A percentile compares a stretch with the other conserved stretches of the same genome.
Evolutionary conservation across 305 asterid genomes (phyloP).

Genomic region (Withania somnifera): DNA sequence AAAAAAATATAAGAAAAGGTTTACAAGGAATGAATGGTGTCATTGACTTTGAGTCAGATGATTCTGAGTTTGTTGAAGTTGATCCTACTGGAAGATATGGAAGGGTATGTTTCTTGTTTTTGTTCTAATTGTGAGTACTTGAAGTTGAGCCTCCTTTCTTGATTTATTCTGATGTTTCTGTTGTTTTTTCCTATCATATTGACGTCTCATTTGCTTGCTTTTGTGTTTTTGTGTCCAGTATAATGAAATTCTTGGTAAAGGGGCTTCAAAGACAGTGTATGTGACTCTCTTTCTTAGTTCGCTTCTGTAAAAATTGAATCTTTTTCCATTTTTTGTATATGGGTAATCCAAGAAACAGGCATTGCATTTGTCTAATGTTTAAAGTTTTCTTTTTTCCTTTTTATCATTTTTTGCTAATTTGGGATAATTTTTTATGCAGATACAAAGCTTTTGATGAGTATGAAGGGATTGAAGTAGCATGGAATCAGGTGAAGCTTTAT

Average conservation of each 20-base stretch:
- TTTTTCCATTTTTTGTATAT: not conserved
- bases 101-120: slow-evolving; percentile 41
- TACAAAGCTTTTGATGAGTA: slow-evolving; percentile 92
- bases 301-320: slow-evolving; percentile 9
- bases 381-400: not conserved
- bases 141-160: not conserved
- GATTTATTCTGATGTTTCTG: not conserved
- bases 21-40: slow-evolving; percentile 47
- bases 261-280: slow-evolving; percentile 90
- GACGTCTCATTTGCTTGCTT: not conserved
- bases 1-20: too few species aligned
- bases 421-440: slow-evolving; percentile 23
- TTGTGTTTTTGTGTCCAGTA: slow-evolving; percentile 42
- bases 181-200: not conserved
- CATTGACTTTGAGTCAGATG: slow-evolving; percentile 46
- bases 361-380: not conserved
- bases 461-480: slow-evolving; percentile 93
- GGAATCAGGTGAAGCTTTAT: slow-evolving; percentile 87
- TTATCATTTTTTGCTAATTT: not conserved
- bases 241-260: slow-evolving; percentile 90
- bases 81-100: slow-evolving; percentile 98
- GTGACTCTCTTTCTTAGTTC: slow-evolving; percentile 13
- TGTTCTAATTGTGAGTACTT: not conserved
- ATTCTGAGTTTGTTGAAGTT: slow-evolving; percentile 74
- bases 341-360: not conserved